Evolutionary conservation across 768 basidiomycete species (phyloP).

Genomic region (Roridomyces roridus): DNA sequence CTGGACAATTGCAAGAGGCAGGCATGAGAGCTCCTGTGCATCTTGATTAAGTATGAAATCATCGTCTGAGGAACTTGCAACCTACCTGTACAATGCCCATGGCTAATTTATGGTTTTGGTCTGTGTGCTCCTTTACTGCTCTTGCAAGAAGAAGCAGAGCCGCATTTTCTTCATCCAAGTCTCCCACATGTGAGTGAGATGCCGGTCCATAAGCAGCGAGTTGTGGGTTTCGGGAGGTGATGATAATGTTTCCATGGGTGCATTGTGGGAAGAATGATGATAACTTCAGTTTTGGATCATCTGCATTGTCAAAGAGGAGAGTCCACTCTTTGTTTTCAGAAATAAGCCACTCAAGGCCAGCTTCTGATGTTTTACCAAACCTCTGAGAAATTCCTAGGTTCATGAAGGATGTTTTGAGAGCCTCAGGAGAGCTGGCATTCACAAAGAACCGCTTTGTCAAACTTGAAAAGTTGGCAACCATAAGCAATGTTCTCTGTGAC

Average conservation of each 20-base stretch:
- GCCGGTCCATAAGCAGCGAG: not conserved
- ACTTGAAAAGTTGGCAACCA: too few relatives aligned
- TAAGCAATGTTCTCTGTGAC: too few relatives aligned
- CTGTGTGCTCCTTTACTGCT: not conserved
- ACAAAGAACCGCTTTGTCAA: not conserved
- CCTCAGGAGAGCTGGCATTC: not conserved
- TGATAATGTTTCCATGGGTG: slow-evolving; percentile 7
- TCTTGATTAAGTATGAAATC: not conserved
- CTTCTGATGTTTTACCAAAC: not conserved
- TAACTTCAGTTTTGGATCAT: not conserved
- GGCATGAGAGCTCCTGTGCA: not conserved
- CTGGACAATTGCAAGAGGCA: slow-evolving; percentile 6
- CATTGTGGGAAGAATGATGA: not conserved
- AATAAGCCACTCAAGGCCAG: not conserved
- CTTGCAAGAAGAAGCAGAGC: not conserved
- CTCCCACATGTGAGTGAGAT: not conserved
- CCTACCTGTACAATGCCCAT: slow-evolving; percentile 3
- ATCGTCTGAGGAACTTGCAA: too few relatives aligned
- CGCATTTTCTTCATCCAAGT: slow-evolving; percentile 2
- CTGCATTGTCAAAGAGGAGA: not conserved
- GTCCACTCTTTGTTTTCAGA: not conserved
- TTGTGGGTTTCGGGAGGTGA: slow-evolving; percentile 10
- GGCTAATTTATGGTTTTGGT: not conserved
- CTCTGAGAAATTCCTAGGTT: not conserved
- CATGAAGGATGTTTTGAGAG: slow-evolving; percentile 1